Evolutionary conservation across 495 filamentous ascomycete species (phyloP).

Genomic region (Neurospora sp.): DNA sequence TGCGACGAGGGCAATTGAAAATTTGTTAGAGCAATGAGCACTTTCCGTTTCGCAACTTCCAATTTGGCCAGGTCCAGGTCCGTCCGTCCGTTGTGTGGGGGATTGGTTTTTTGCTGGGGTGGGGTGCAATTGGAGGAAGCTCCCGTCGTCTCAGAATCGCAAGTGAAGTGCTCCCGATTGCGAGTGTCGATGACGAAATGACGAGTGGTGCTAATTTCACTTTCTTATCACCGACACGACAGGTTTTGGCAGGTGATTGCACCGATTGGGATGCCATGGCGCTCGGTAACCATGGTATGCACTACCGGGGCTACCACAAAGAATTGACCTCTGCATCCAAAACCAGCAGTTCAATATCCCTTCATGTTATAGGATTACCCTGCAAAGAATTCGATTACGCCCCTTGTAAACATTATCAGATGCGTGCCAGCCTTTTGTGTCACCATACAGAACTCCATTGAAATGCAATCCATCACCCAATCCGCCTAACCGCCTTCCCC

Average conservation of each 20-base stretch:
- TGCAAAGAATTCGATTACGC: not conserved
- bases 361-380: not conserved
- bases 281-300: not conserved
- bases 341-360: not conserved
- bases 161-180: not conserved
- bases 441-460: not conserved
- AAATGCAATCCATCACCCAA: not conserved
- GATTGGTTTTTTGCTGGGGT: not conserved
- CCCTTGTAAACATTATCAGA: not conserved
- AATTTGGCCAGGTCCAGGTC: slow-evolving; percentile 1
- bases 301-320: not conserved
- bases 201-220: not conserved
- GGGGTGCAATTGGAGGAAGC: not conserved
- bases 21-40: not conserved
- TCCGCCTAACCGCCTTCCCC: not conserved
- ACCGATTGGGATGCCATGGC: not conserved
- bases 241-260: not conserved
- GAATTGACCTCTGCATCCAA: not conserved
- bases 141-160: not conserved
- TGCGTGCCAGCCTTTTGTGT: not conserved
- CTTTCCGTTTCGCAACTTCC: not conserved
- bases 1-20: not conserved
- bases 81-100: not conserved
- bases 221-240: not conserved
- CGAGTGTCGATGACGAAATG: not conserved